Conservation (phyloP, 2,329 filamentous ascomycete species). For the Beauveria sp. region DNA sequence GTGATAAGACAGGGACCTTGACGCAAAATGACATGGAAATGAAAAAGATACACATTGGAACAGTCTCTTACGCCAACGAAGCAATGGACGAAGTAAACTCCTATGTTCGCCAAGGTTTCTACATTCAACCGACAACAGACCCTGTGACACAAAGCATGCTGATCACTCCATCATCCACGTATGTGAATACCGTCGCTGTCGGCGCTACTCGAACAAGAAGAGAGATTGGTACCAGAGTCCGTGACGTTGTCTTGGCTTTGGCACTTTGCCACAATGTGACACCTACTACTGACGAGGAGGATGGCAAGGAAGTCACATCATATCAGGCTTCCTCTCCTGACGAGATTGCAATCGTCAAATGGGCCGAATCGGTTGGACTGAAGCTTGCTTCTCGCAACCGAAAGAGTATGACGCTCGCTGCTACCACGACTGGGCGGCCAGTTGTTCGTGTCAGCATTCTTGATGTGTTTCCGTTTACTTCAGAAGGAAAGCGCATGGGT, state of each 20-base stretch:
- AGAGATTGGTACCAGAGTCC: constrained; percentile 88
- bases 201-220: constrained; percentile 74
- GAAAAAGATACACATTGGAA: constrained; percentile 97
- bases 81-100: constrained; percentile 94
- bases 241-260: constrained; percentile 85
- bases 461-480: constrained; percentile 95
- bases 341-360: constrained; percentile 94
- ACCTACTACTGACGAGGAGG: constrained; percentile 68
- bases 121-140: constrained; percentile 40
- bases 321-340: constrained; percentile 98
- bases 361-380: constrained; percentile 88
- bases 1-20: constrained; percentile 95
- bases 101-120: constrained; percentile 81
- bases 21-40: constrained; percentile 99
- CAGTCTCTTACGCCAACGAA: constrained; percentile 95
- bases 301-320: constrained; percentile 67
- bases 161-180: constrained; percentile 69
- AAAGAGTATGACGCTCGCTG: constrained; percentile 75
- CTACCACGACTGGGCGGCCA: constrained; percentile 60
- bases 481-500: constrained; percentile 96
- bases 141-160: constrained; percentile 42
- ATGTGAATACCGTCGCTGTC: constrained; percentile 51
- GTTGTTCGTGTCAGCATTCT: constrained; percentile 84
- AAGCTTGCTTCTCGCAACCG: constrained; percentile 80
- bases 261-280: constrained; percentile 97